phyloP scores from a whole-genome alignment of 2,329 filamentous ascomycete genomes.

The Fusarium domesticum region DNA sequence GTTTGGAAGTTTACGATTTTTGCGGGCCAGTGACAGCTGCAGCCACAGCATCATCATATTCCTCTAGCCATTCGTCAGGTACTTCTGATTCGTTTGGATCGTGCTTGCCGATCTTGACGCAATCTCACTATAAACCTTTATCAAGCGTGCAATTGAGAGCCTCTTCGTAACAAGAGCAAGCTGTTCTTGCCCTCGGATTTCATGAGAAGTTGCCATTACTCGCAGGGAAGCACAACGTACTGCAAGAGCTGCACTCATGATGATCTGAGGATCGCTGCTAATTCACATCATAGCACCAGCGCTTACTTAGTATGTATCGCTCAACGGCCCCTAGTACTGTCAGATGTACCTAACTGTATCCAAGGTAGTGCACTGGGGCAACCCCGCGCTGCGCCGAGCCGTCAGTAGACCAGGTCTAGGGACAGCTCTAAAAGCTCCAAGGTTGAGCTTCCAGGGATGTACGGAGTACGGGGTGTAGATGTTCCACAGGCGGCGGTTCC shows the following conservation, averaged over 20 bases:
- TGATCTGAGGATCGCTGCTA: background rate
- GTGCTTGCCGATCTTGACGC: background rate
- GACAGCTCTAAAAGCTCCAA: background rate
- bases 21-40: slow-evolving; percentile 8
- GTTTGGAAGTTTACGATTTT: background rate
- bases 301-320: slow-evolving; percentile 16
- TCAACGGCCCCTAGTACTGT: slow-evolving; percentile 11
- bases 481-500: slow-evolving; percentile 11
- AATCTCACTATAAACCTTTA: background rate
- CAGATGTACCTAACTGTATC: slow-evolving; percentile 4
- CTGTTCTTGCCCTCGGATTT: background rate
- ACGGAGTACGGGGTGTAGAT: too few species aligned
- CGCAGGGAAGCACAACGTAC: background rate
- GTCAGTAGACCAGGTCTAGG: slow-evolving; percentile 1
- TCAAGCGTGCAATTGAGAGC: background rate
- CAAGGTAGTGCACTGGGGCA: slow-evolving; percentile 15
- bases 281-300: background rate
- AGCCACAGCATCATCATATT: slow-evolving; percentile 24
- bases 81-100: background rate
- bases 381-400: slow-evolving; percentile 26
- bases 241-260: background rate
- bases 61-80: slow-evolving; percentile 14
- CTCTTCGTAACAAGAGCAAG: background rate
- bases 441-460: background rate
- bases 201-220: too few species aligned